Evolutionary conservation across 305 asterid species (phyloP).

Genomic region (Solanum hybrid): DNA sequence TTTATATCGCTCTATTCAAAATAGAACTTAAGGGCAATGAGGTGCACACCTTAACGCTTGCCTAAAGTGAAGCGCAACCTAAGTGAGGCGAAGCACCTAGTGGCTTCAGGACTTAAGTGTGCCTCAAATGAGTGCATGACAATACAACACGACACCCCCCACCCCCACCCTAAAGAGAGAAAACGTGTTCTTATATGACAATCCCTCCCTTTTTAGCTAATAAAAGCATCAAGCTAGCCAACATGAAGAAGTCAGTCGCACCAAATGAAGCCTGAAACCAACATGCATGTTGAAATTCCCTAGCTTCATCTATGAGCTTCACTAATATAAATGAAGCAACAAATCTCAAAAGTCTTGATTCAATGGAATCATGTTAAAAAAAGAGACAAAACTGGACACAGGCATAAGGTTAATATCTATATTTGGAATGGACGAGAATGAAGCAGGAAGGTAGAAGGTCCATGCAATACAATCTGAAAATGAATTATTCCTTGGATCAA

Average conservation of each 20-base stretch:
- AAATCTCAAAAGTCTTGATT: not conserved
- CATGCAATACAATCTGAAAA: not conserved
- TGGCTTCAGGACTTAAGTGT: not conserved
- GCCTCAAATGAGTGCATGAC: not conserved
- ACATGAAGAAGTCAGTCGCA: not conserved
- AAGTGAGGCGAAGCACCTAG: not conserved
- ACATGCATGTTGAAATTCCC: not conserved
- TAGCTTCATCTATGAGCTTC: not conserved
- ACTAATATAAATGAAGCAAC: not conserved
- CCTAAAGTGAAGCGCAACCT: not conserved
- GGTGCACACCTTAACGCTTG: not conserved
- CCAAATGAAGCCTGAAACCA: not conserved
- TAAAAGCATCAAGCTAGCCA: not conserved
- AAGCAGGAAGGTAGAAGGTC: slow-evolving; percentile 1
- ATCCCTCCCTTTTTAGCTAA: not conserved
- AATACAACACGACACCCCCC: not conserved
- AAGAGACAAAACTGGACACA: not conserved
- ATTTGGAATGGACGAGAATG: not conserved
- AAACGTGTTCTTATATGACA: not conserved
- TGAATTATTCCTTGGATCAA: not conserved
- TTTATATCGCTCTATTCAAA: not conserved
- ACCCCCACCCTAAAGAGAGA: not conserved
- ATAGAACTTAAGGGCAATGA: not conserved
- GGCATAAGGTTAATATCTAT: not conserved
- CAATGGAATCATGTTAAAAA: not conserved